Base-by-base conservation (phyloP, 108 stramenopile species). In the Schizochytrium sp. region DNA sequence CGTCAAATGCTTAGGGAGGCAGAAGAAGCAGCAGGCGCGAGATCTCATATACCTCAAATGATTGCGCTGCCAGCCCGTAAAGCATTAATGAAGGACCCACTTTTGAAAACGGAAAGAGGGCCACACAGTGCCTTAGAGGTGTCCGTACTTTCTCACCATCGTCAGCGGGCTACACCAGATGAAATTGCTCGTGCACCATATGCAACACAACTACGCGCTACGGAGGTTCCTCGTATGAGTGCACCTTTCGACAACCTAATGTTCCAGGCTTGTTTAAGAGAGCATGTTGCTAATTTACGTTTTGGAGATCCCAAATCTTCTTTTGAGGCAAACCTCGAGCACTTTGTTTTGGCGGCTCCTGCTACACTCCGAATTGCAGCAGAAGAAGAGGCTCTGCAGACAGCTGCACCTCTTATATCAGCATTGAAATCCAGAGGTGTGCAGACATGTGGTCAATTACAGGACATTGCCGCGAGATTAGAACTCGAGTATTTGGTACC, bases 291-390 rank as follows among this genome's bases (percentile, higher is more conserved):
- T 2, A 38, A 69, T 12, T 7, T 69, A 8, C 64, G 64, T 0
- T 69, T 69, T 44, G 64, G 64, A 0, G 64, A 7, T 1, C 15
- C 64, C 5, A 44, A 2, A 10, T 7, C 42, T 8, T 3, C 64
- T 15, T 44, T 8, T 44, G 64, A 69, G 8, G 76, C 76, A 7
- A 10, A n/a, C 0, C 45, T 83, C 28, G 50, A 83, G 76, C 76
- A 83, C n/a, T 55, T 83, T 2, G 28, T 83, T 5, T 53, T 83
- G n/a, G 12, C 76, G 10, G 76, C 76, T 8, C 76, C 76, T 10
- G 50, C 76, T 5, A 55, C 76, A 10, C 15, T 83, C 28, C 47
- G 53, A 12, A 49, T 83, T 83, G 76, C 76, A 5, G 76, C 53
- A 7, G 76, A 83, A 42, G 76, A 83, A 28, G 76, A 83, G 28